Evolutionary conservation across 495 filamentous ascomycete species (phyloP).

Genomic region (Penicillium argentinense): DNA sequence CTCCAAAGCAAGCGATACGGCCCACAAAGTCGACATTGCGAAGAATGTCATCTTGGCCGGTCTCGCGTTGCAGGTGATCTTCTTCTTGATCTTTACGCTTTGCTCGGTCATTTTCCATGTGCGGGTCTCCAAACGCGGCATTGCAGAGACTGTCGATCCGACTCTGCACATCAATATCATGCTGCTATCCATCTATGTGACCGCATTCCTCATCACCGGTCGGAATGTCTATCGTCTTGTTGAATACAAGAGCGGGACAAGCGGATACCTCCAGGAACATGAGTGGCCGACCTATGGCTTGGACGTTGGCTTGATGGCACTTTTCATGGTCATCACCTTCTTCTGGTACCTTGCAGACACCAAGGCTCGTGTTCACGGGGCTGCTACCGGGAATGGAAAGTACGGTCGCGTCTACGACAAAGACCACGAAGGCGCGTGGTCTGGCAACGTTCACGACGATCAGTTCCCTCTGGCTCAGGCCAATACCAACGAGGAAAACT

Average conservation of each 20-base stretch:
- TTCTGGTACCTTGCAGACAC: conserved; percentile 11
- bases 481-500: background rate
- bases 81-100: conserved; percentile 53
- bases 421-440: background rate
- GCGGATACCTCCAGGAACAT: conserved; percentile 44
- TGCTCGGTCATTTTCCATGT: conserved; percentile 35
- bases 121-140: conserved; percentile 34
- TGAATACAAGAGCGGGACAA: conserved; percentile 48
- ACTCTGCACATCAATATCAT: background rate
- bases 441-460: background rate
- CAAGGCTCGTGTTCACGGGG: conserved; percentile 1
- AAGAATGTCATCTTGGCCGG: conserved; percentile 55
- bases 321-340: conserved; percentile 8
- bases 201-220: conserved; percentile 39
- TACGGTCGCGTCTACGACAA: background rate
- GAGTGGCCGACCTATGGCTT: conserved; percentile 54
- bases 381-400: background rate
- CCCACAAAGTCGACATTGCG: conserved; percentile 16
- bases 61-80: conserved; percentile 58
- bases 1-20: conserved; percentile 4
- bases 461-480: background rate
- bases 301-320: conserved; percentile 56
- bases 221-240: conserved; percentile 57
- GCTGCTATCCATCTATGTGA: conserved; percentile 2
- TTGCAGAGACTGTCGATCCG: background rate